Percentiles rank a stretch among this genome's conserved stretches.
Evolutionary conservation across 148 eudicot genomes (phyloP).

Genomic region (Pharnaceum exiguum): DNA sequence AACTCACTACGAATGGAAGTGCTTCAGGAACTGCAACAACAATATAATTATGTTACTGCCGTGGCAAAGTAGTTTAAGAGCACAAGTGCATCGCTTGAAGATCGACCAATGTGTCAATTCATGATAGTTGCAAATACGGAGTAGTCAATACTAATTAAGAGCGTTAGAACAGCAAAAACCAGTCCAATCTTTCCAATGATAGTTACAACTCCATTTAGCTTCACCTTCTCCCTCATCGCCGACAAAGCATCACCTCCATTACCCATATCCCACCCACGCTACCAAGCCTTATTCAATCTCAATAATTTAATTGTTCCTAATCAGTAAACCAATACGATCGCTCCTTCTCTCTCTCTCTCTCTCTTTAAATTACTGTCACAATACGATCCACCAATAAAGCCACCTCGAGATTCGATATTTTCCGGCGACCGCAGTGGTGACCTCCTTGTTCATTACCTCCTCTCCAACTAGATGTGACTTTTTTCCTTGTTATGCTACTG

Average conservation of each 20-base stretch:
- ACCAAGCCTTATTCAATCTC: too few relatives aligned
- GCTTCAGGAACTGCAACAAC: conserved; percentile 99
- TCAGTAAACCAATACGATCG: too few relatives aligned
- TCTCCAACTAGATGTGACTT: too few relatives aligned
- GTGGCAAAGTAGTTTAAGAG: conserved; percentile 80
- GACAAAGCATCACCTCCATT: conserved; percentile 82
- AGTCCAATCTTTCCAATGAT: conserved; percentile 90
- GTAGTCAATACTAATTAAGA: conserved; percentile 52
- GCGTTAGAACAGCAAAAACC: conserved; percentile 72
- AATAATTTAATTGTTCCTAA: too few relatives aligned
- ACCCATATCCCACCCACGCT: too few relatives aligned
- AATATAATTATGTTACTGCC: conserved; percentile 83
- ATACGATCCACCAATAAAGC: too few relatives aligned
- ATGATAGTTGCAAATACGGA: conserved; percentile 49
- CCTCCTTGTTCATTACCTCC: too few relatives aligned
- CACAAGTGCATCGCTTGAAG: conserved; percentile 61
- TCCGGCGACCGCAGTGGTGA: too few relatives aligned
- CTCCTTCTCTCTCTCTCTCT: too few relatives aligned
- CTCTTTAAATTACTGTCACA: too few relatives aligned
- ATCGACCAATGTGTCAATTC: conserved; percentile 64
- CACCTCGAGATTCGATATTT: too few relatives aligned
- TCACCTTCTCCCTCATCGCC: conserved; percentile 96
- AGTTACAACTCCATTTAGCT: conserved; percentile 95
- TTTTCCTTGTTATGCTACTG: too few relatives aligned
- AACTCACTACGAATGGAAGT: conserved; percentile 90